A percentile compares a stretch with the other conserved stretches of the same genome.
Evolutionary conservation across 306 rosid species (phyloP).

Genomic region (Dalbergia cultrata): DNA sequence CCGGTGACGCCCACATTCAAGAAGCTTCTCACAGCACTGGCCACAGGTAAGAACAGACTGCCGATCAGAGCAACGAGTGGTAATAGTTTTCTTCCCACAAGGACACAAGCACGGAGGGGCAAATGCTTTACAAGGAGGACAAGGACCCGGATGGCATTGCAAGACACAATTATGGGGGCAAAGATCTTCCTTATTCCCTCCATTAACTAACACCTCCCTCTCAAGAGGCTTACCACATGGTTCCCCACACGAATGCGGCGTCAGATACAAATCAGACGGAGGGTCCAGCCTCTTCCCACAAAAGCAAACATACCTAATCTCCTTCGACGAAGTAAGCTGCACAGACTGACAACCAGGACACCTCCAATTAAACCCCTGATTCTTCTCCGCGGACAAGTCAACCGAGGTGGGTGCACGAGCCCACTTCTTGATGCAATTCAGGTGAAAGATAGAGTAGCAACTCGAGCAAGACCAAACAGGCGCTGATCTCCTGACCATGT

Average conservation of each 20-base stretch:
- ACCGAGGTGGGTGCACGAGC: slow-evolving; percentile 87
- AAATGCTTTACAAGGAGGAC: slow-evolving; percentile 95
- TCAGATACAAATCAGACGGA: slow-evolving; percentile 86
- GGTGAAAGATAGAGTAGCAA: slow-evolving; percentile 87
- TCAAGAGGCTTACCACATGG: slow-evolving; percentile 89
- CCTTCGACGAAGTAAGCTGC: slow-evolving; percentile 74
- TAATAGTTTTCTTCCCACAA: slow-evolving; percentile 84
- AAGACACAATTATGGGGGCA: slow-evolving; percentile 93
- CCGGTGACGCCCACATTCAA: slow-evolving; percentile 78
- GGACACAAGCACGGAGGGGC: slow-evolving; percentile 85
- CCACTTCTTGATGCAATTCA: slow-evolving; percentile 91
- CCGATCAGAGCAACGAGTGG: slow-evolving; percentile 87
- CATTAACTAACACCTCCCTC: slow-evolving; percentile 59
- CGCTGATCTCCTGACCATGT: slow-evolving; percentile 86
- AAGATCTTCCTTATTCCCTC: slow-evolving; percentile 69
- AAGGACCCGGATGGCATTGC: slow-evolving; percentile 99
- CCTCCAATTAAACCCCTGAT: slow-evolving; percentile 92
- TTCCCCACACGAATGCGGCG: slow-evolving; percentile 97
- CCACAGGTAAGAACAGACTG: slow-evolving; percentile 87
- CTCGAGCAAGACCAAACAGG: slow-evolving; percentile 91
- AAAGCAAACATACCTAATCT: slow-evolving; percentile 85
- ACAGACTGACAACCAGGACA: slow-evolving; percentile 98
- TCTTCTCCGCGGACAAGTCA: slow-evolving; percentile 76
- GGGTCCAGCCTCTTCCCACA: slow-evolving; percentile 94
- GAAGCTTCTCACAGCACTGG: slow-evolving; percentile 78